These are phyloP conservation scores for Thamnidium elegans DNA, from an alignment of 192 early-diverging fungal species.

Conservation along the genomic window DNA sequence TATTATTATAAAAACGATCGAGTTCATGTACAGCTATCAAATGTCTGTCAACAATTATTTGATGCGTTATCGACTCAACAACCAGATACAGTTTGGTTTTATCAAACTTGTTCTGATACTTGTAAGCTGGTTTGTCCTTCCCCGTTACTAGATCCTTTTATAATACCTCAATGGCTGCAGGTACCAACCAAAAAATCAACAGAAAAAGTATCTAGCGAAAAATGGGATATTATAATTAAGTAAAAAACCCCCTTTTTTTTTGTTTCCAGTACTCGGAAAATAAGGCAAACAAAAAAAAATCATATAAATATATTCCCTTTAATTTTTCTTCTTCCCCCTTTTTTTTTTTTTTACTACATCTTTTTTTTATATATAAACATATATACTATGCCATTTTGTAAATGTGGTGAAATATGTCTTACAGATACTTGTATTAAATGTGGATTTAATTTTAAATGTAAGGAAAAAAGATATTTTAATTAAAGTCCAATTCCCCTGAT, in stretches of 20 bases:
- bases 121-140: background rate
- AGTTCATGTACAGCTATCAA: conserved; percentile 22
- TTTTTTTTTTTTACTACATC: background rate
- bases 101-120: background rate
- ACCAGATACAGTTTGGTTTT: conserved; percentile 30
- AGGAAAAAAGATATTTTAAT: too few relatives aligned
- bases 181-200: too few relatives aligned
- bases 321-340: background rate
- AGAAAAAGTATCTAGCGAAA: background rate
- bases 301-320: too few relatives aligned
- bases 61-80: conserved; percentile 6
- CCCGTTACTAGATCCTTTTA: conserved; percentile 1
- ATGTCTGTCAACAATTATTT: background rate
- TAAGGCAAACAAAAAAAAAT: too few relatives aligned
- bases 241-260: background rate
- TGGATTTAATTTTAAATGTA: conserved; percentile 10
- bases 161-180: conserved; percentile 10
- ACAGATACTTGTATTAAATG: conserved; percentile 1
- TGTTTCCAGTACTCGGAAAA: too few relatives aligned
- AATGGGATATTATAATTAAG: background rate
- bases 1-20: conserved; percentile 10
- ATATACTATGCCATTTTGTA: conserved; percentile 14
- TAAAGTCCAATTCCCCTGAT: background rate
- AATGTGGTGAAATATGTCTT: conserved; percentile 10
- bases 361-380: conserved; percentile 6